Evolutionary conservation across 2,329 filamentous ascomycete genomes (phyloP).

Genomic region (Verruconis gallopava): DNA sequence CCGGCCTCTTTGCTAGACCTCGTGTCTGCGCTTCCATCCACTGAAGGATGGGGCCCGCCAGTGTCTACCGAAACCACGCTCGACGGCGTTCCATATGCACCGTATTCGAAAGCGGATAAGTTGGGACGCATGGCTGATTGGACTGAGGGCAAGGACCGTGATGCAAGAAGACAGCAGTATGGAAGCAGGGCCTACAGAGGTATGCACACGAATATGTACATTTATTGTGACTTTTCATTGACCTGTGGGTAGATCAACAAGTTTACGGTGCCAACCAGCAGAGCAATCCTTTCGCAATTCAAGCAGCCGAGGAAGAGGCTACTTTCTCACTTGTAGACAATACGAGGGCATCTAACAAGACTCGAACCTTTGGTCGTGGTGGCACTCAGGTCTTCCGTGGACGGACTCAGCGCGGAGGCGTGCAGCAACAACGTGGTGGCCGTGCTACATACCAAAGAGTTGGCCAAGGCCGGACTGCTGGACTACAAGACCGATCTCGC

Average conservation of each 20-base stretch:
- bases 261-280: conserved; percentile 86
- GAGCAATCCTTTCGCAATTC: conserved; percentile 68
- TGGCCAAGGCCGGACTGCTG: conserved; percentile 50
- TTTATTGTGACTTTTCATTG: neutral
- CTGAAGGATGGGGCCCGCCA: conserved; percentile 63
- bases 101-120: conserved; percentile 98
- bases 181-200: conserved; percentile 79
- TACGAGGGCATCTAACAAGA: conserved; percentile 72
- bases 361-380: conserved; percentile 69
- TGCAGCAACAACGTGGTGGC: conserved; percentile 57
- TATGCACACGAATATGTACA: conserved; percentile 25
- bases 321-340: conserved; percentile 98
- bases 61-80: conserved; percentile 76
- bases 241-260: conserved; percentile 74
- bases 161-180: conserved; percentile 77
- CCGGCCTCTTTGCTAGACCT: conserved; percentile 34
- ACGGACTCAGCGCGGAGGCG: conserved; percentile 58
- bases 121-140: conserved; percentile 98
- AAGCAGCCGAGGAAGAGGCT: conserved; percentile 87
- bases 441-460: conserved; percentile 63
- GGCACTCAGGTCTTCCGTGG: conserved; percentile 72
- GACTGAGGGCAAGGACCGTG: conserved; percentile 78
- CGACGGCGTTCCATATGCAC: conserved; percentile 90
- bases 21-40: conserved; percentile 32
- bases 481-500: conserved; percentile 58